Conservation (phyloP, 176 grass and related monocot genomes). For the Oryza rufipogon region DNA sequence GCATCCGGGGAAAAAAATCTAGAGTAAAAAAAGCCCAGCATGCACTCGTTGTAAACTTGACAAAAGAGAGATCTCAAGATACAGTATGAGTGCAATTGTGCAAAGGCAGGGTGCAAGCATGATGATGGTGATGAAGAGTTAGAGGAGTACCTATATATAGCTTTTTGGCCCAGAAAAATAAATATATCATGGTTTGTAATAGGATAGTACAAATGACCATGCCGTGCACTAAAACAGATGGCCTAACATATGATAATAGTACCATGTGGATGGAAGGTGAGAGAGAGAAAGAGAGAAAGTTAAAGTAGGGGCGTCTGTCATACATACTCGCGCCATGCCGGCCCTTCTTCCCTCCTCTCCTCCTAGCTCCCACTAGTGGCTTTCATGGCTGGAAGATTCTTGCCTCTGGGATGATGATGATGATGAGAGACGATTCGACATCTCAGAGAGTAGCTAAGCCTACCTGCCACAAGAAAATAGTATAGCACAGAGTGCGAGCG, state of each 20-base stretch:
- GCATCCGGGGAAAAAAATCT: no score
- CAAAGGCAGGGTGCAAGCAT: constrained; percentile 28
- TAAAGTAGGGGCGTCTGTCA: constrained; percentile 25
- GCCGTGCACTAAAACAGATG: constrained; percentile 36
- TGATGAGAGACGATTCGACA: constrained; percentile 27
- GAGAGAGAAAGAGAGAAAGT: constrained; percentile 9
- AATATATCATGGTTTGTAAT: background rate
- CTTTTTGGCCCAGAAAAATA: constrained; percentile 43
- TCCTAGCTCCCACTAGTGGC: constrained; percentile 37
- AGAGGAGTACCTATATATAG: background rate
- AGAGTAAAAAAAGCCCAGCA: background rate
- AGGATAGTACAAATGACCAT: constrained; percentile 37
- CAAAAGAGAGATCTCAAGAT: constrained; percentile 15
- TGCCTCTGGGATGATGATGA: constrained; percentile 30
- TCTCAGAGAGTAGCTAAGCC: constrained; percentile 30
- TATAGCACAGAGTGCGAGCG: background rate
- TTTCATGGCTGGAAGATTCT: constrained; percentile 58
- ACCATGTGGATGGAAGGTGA: background rate
- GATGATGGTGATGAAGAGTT: constrained; percentile 34
- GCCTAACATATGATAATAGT: constrained; percentile 61
- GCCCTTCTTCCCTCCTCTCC: background rate
- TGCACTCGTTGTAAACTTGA: background rate
- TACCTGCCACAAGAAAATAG: constrained; percentile 28
- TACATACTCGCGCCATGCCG: constrained; percentile 11
- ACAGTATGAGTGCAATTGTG: background rate